Base-by-base conservation (phyloP, 176 grass and related monocot species). In the Puccinellia tenuiflora region DNA sequence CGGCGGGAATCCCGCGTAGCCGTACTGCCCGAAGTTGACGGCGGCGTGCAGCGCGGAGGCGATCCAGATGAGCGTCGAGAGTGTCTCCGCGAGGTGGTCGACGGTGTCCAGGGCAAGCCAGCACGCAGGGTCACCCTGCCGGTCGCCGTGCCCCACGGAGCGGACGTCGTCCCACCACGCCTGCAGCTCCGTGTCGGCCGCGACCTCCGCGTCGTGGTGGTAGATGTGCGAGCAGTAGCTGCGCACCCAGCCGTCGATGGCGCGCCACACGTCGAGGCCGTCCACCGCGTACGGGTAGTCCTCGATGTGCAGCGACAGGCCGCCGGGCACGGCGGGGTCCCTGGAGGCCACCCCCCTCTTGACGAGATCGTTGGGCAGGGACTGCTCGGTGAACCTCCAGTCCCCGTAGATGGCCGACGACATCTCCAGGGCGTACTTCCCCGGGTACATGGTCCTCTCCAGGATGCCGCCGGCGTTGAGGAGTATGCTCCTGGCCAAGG, bases 21-120 rank as follows among this genome's bases (percentile, higher is more conserved):
- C 93, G 73, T 85, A 99, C 91, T 96, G 93, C 14, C 96, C 96
- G 43, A 99, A 99, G 84, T 99, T 99, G 43, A 99, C 91, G 47
- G 96, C 69, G 0, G 96, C 96, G 83, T 99, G 96, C 53, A 99
- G 88, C 38, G 96, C 96, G 0, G 96, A 96, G 2, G 93, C 96
- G 15, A 87, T 89, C 96, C 96, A 99, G 86, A 99, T 66, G 63
- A 99, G 85, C 75, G 93, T 99, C n/a, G 96, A 79, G 9, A 99
- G 68, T 33, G 84, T 45, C 62, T 91, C 83, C 0, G 9, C 82
- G 5, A 99, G 91, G 77, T 87, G 72, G 2, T 79, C 20, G 22
- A 93, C 26, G 2, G 81, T 80, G 84, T 93, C 61, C 5, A 99
- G 80, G 0, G 82, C 13, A n/a, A 90, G 83, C 96, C 96, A 99